Evolutionary conservation across 1,139 yeast genomes (phyloP), one percentile per base, ranked within the genome.

Genomic region (Wickerhamomyces sp.): DNA sequence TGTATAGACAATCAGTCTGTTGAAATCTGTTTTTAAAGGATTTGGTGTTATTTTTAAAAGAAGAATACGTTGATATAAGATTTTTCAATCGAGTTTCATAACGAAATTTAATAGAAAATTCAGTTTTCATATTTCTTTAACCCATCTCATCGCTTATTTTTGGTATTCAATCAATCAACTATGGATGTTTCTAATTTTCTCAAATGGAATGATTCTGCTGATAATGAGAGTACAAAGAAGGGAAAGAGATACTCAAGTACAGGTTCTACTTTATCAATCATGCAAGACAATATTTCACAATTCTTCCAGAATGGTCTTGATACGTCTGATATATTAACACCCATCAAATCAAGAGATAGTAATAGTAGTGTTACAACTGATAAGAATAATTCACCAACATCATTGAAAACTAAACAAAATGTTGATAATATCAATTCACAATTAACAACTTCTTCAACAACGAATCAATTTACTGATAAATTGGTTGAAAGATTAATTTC

Each of bases 401-500:
- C 31, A 6, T 29, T 11, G 13, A 29, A 29, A 6, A 10, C 7
- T 11, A 29, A 29, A 11, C 31, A 9, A 6, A 29, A 3, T 29
- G 13, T 11, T 29, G 10, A 9, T 29, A 29, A 18, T 29, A 3
- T 6, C 31, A 29, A 29, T 6, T 29, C 23, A 18, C 23, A 18
- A 18, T 4, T 18, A 18, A 18, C 32, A 26, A 27, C 37, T 23
- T 23, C 37, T 5, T 14, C 27, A 18, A 23, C 39, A 2, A 7
- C 42, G 9, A 18, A 32, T 27, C 36, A 32, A 31, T 37, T 81
- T 61, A 75, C 86, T 0, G 95, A 88, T 56, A 82, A 81, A 49
- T 64, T 88, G 43, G 74, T 87, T 55, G 95, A 87, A 57, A 76
- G 79, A 56, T 68, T 86, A 36, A 69, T 87, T 4, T 69, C 78